Base-by-base conservation (phyloP, 495 filamentous ascomycete species). In the Penicillium samsonianum region DNA sequence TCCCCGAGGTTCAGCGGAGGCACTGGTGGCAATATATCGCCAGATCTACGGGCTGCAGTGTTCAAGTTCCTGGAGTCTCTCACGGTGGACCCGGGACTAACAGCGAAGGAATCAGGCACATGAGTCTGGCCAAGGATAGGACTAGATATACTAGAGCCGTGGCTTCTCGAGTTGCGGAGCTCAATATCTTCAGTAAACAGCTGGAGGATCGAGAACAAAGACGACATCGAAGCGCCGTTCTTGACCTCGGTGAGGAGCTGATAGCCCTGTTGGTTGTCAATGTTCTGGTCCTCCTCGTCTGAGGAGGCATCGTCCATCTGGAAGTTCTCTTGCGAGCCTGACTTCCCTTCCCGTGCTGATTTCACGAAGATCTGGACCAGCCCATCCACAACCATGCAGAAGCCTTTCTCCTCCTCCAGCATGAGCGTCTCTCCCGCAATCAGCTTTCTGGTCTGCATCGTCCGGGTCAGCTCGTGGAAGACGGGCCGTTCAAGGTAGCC, bases 331-430 rank as follows among this genome's bases (percentile, higher is more conserved):
- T 68, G 60, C 14, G 58, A 56, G 5, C 59, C 63, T 4, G 61
- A 61, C 50, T 77, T 78, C 3, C 73, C 73, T 41, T 89, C 81
- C 14, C 86, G 83, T 19, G 83, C 84, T 19, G 94, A 96, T 69
- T 96, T 97, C 65, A 98, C 94, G 69, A 98, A 98, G 41, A 98
- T 97, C 73, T 98, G 92, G 2, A 98, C 95, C 57, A 97, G 65
- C 0, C 94, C 94, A 78, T 98, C 95, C 7, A 98, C 94, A 12
- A 98, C 94, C 57, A 98, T 79, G 65, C 95, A 98, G 66, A 98
- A 98, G 0, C 94, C 94, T 63, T 98, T 96, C 65, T 98, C 94
- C 68, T 98, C 94, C 67, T 98, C 94, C 40, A 98, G 79, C 67
- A 96, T 84, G 55, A 98, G 71, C 2, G 93, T 98, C 71, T 98